Conservation (phyloP, 345 rosid genomes). For the Crucihimalaya himalaica region DNA sequence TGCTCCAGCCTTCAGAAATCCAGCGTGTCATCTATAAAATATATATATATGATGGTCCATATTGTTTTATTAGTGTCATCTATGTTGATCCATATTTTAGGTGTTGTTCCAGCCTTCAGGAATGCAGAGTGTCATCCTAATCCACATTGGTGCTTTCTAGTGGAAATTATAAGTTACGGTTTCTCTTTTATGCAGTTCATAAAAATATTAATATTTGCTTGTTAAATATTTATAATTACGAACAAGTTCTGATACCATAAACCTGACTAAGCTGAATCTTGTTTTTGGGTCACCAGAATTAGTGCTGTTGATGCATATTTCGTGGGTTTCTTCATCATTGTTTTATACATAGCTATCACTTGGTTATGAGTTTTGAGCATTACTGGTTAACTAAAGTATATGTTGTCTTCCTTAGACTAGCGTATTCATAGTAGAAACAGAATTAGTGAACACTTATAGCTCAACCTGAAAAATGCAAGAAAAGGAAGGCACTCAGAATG, state of each 20-base stretch:
- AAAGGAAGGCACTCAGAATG: conserved; percentile 50
- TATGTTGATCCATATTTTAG: too few relatives aligned
- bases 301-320: neutral
- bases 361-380: neutral
- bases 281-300: neutral
- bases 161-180: neutral
- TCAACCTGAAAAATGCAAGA: neutral
- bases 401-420: neutral
- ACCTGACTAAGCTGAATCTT: too few relatives aligned
- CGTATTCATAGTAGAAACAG: neutral
- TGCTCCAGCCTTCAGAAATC: too few relatives aligned
- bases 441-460: neutral
- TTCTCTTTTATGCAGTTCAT: neutral
- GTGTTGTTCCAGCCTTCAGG: too few relatives aligned
- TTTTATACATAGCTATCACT: neutral
- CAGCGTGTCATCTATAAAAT: too few relatives aligned
- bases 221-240: neutral
- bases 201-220: too few relatives aligned
- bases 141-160: neutral
- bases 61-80: too few relatives aligned
- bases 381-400: neutral
- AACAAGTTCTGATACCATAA: neutral
- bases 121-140: too few relatives aligned
- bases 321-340: neutral
- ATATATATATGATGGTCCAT: too few relatives aligned